Evolutionary conservation across 2,329 filamentous ascomycete species (phyloP), one percentile per base, ranked within the genome.

Genomic region (Lizonia empirigonia): DNA sequence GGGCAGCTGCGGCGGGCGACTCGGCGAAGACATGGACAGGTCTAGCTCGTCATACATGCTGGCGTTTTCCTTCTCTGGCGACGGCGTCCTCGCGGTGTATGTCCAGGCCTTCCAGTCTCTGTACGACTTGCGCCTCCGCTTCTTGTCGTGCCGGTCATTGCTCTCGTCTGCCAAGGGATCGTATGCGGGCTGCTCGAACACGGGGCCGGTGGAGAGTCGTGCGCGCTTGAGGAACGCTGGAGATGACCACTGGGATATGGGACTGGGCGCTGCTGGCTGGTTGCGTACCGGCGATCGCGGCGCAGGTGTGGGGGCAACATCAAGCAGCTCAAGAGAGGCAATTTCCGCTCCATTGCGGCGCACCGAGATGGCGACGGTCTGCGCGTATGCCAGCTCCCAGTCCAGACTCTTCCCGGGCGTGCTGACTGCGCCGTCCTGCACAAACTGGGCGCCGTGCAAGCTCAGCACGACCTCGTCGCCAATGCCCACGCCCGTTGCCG

Each of bases 221-320:
- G 84, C 81, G 44, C 87, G 81, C 69, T 89, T 92, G 24, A 70
- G 51, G 60, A 95, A 96, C 0, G 90, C 89, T 0, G 91, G 91
- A 2, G 91, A 95, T 4, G 83, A 78, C 76, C 85, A 94, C 59
- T 87, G 59, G 3, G 55, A 46, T 2, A 50, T 27, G 7, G 60
- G 52, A 7, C 49, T 58, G 10, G 57, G 42, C 2, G 45, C 39
- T 24, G 44, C 39, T n/a, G 53, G 27, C 13, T 40, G 38, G 20
- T 49, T 55, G 26, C 59, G 63, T 9, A 55, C 46, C 4, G 69
- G 67, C 35, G 68, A 70, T 12, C 22, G 50, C 1, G 56, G 57
- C 22, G 62, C 61, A 9, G 69, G 69, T 13, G 67, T 68, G 5
- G 67, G 62, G 13, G 63, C 55, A 26, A 56, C 63, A 52, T 72